These are phyloP conservation scores for Psidium friedrichsthalianum DNA, from an alignment of 345 rosid genomes.

Conservation along the genomic window DNA sequence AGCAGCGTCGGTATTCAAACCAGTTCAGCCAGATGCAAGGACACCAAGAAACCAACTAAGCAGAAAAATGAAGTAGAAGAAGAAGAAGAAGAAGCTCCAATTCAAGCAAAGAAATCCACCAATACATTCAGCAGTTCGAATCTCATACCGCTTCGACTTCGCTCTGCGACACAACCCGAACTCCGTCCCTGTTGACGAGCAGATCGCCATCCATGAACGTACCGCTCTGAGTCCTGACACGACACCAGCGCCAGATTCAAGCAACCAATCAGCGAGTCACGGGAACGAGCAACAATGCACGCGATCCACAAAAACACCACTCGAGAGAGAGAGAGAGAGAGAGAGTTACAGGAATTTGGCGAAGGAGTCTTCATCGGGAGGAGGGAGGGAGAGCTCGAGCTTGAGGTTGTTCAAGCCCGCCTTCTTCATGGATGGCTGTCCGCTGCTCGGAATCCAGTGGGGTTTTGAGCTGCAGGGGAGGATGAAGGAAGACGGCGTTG, in stretches of 20 bases:
- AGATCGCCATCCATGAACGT: slow-evolving; percentile 93
- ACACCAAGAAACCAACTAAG: no score
- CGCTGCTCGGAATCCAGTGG: neutral
- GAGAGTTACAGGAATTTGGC: slow-evolving; percentile 56
- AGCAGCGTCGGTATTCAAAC: neutral
- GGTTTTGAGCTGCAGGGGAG: neutral
- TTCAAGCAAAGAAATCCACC: neutral
- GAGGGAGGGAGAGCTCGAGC: slow-evolving; percentile 48
- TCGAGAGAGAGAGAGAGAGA: neutral
- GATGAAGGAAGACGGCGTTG: neutral
- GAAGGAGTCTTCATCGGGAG: slow-evolving; percentile 37
- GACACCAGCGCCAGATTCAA: neutral
- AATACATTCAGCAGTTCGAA: neutral
- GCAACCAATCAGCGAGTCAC: neutral
- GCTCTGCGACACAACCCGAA: slow-evolving; percentile 54
- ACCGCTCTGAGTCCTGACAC: slow-evolving; percentile 68
- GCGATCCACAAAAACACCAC: neutral
- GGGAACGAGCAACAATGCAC: neutral
- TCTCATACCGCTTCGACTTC: slow-evolving; percentile 49
- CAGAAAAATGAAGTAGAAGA: no score
- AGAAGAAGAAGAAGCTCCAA: neutral
- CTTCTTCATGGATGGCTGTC: slow-evolving; percentile 37
- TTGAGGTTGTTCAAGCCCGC: slow-evolving; percentile 45
- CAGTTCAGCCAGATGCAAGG: no score
- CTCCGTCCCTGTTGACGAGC: slow-evolving; percentile 82